Base-by-base conservation (phyloP, 2,329 filamentous ascomycete species). In the Chrysoporthe deuterocubensis region DNA sequence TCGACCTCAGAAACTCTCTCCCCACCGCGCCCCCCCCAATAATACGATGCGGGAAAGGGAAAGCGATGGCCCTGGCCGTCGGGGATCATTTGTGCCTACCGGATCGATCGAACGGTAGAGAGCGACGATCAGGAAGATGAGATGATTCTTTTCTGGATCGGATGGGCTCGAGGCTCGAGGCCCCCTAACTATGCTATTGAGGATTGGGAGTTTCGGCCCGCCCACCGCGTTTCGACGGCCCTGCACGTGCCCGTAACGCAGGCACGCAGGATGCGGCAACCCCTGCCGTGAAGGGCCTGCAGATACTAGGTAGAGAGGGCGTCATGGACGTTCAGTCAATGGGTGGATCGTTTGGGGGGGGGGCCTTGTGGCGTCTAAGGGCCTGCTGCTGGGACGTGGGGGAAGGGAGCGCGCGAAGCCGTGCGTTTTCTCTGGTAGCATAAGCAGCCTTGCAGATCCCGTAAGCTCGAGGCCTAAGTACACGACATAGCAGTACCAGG, bases 191-290 rank as follows among this genome's bases (percentile, higher is more conserved):
- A 8, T 48, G 50, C 40, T 48, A 54, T 48, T 48, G 16, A 21
- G 32, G 14, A 21, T 13, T 66, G n/a, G 64, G 58, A 62, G 40
- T 61, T 21, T 34, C 58, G 64, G 58, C 48, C 64, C 58, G 64
- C 18, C 52, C 57, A 46, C 64, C 48, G 64, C 43, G 48, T n/a
- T n/a, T 14, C 16, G 44, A 21, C 26, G 16, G 32, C 34, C 26
- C 34, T 26, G 2, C 40, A 26, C 46, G 6, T 52, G 50, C 21
- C 62, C 46, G 26, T 2, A 34, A 26, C 3, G 40, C 32, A 21
- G 37, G 9, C 14, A 3, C 37, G 57, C 37, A 60, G 40, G 37
- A 40, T 44, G 32, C 40, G 40, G 57, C 40, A 9, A 40, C 44
- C 57, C 21, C 40, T 42, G 40, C 40, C 32, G 40, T 40, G 57